Base-by-base conservation (phyloP, 169 alveolate species). In the Plasmodium inui region DNA sequence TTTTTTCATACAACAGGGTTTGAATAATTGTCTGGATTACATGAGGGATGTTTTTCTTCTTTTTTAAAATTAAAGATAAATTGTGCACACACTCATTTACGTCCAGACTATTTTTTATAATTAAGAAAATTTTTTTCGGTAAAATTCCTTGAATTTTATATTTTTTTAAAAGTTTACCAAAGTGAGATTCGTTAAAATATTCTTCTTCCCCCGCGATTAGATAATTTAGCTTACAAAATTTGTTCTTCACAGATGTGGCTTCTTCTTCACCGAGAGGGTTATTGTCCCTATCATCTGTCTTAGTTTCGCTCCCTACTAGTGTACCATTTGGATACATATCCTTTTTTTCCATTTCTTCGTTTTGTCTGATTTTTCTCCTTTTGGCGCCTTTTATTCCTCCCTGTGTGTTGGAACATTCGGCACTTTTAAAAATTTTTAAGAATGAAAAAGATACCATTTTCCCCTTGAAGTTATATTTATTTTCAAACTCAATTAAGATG, bases 11-110 rank as follows among this genome's bases (percentile, higher is more conserved):
- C 53, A 89, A 30, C n/a, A 89, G 44, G 50, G 73, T 79, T 61
- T 89, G 90, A 44, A 89, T 89, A 61, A 89, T 30, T 39, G 94
- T 89, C 70, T 89, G 94, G 46, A 89, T 89, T 55, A 81, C 94
- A 89, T 61, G 61, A 26, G 94, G 90, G 41, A 89, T 79, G 26
- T 89, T 80, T 89, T 89, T 89, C 57, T 89, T 81, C 46, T 89
- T 80, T 70, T 89, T 89, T 89, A 89, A 89, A 22, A 89, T 30
- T 34, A 70, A n/a, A 26, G 83, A 67, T 80, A 89, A 80, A 67
- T 89, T 89, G 71, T 89, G 80, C 53, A 81, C 90, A 55, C 94
- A 89, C 72, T 89, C 94, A 79, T 89, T 83, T 50, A 89, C 83
- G 72, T 89, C 80, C 57, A 89, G 83, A 80, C 94, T 89, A 80